A percentile compares a stretch with the other conserved stretches of the same genome.
phyloP scores from a whole-genome alignment of 345 rosid species.

The Bruguiera parviflora region DNA sequence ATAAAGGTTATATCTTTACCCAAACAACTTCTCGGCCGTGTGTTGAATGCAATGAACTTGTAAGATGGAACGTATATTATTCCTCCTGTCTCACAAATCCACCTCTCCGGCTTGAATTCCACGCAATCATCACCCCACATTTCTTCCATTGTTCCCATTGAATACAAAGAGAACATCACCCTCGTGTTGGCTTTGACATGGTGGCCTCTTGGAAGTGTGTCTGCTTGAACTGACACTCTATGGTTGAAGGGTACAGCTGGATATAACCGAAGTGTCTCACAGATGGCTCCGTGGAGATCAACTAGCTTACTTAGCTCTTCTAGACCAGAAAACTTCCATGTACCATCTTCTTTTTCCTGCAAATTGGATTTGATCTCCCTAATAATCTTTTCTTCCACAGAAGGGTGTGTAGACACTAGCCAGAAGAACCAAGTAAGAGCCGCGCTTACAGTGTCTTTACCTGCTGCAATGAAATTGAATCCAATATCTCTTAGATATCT shows the following conservation, averaged over 20 bases:
- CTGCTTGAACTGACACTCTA: constrained; percentile 12
- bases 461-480: constrained; percentile 31
- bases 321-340: background rate
- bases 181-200: background rate
- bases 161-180: constrained; percentile 15
- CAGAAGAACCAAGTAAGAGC: constrained; percentile 40
- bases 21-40: constrained; percentile 30
- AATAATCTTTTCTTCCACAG: constrained; percentile 22
- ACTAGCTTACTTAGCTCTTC: constrained; percentile 8
- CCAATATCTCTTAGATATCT: constrained; percentile 28
- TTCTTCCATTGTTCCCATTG: constrained; percentile 26
- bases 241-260: constrained; percentile 26
- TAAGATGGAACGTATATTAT: constrained; percentile 20
- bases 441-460: constrained; percentile 38
- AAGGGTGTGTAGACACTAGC: constrained; percentile 36
- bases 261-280: constrained; percentile 25
- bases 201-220: constrained; percentile 33
- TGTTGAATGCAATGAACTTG: constrained; percentile 16
- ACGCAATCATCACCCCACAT: constrained; percentile 34
- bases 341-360: background rate
- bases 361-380: constrained; percentile 22
- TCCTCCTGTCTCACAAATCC: constrained; percentile 25
- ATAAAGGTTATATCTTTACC: constrained; percentile 19
- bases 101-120: constrained; percentile 34
- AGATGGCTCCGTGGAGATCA: constrained; percentile 28